Evolutionary conservation across 495 filamentous ascomycete species (phyloP), one percentile per base, ranked within the genome.

Genomic region (Xylona heveae): DNA sequence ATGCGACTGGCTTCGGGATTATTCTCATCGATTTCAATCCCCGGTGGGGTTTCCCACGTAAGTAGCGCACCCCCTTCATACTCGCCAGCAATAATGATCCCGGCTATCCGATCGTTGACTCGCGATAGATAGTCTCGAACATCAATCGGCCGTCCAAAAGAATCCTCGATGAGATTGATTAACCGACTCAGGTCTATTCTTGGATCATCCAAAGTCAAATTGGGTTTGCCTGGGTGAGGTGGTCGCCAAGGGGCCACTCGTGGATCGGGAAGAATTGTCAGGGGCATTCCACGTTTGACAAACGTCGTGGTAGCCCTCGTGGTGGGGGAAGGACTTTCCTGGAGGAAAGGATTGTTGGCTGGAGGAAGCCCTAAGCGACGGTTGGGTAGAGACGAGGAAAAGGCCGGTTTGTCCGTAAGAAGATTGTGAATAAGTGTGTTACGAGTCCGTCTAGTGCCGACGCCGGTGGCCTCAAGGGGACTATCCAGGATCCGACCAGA

Each of bases 351-450:
- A n/a, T n/a, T 34, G 18, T 42, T 37, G 44, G 7, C 31, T 20
- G 2, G 19, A 28, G 42, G 42, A 7, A 43, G 46, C 20, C 48
- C 54, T 10, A 72, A 61, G 14, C 73, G 64, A 29, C 67, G 63
- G 3, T 68, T 52, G 0, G 88, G 88, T 1, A 99, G 59, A 0
- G 88, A 99, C 1, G 88, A 82, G 6, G 84, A 94, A 37, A 81
- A 72, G 14, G 79, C 58, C 1, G 88, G 88, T 46, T 92, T 85
- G 52, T 99, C 84, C 10, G 88, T 99, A 12, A 99, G 65, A 5
- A 95, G 73, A 42, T 90, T 95, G 51, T 95, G 88, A 34, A 99
- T 94, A 7, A 99, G 62, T 1, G 84, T 82, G 45, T 99, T 95
- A 40, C 78, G 71, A 46, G 74, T 72, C 19, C 28, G 1, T 37